A percentile compares a stretch with the other conserved stretches of the same genome.
These are phyloP conservation scores for Peniophora sp. DNA, from an alignment of 1,284 basidiomycete species.

Conservation along the genomic window DNA sequence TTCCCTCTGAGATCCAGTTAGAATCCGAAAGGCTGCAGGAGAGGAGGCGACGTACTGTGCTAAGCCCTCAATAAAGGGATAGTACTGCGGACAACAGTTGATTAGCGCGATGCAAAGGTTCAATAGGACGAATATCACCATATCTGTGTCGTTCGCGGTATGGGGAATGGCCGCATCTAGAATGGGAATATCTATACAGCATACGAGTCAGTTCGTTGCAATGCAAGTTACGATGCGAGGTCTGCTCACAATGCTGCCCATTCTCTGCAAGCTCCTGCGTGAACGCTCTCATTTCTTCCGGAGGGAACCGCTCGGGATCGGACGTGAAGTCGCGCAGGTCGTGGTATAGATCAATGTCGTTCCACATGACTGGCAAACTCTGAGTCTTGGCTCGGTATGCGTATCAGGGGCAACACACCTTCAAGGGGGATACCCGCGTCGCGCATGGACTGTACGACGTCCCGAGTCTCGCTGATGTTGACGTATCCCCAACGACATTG, in stretches of 20 bases:
- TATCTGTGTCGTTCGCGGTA: constrained; percentile 30
- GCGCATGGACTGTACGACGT: constrained; percentile 52
- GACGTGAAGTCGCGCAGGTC: constrained; percentile 61
- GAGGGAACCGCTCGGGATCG: constrained; percentile 58
- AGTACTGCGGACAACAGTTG: constrained; percentile 26
- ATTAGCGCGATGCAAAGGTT: constrained; percentile 1
- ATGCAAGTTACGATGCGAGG: background rate
- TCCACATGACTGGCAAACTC: constrained; percentile 55
- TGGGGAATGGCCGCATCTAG: constrained; percentile 29
- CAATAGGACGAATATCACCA: constrained; percentile 21
- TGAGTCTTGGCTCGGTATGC: background rate
- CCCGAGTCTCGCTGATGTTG: constrained; percentile 18
- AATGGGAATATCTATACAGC: constrained; percentile 32
- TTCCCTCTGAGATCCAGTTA: constrained; percentile 30
- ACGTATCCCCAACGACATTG: constrained; percentile 57
- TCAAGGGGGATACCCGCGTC: constrained; percentile 59
- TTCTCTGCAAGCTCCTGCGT: constrained; percentile 40
- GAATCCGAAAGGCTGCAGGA: background rate
- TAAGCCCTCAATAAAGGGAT: constrained; percentile 34
- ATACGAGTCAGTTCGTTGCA: constrained; percentile 15
- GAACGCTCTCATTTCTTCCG: constrained; percentile 49
- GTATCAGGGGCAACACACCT: constrained; percentile 26
- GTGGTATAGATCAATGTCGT: constrained; percentile 70
- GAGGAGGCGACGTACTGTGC: constrained; percentile 24
- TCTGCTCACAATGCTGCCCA: constrained; percentile 28